Base-by-base conservation (phyloP, 176 grass and related monocot species). In the Raddia distichophylla region DNA sequence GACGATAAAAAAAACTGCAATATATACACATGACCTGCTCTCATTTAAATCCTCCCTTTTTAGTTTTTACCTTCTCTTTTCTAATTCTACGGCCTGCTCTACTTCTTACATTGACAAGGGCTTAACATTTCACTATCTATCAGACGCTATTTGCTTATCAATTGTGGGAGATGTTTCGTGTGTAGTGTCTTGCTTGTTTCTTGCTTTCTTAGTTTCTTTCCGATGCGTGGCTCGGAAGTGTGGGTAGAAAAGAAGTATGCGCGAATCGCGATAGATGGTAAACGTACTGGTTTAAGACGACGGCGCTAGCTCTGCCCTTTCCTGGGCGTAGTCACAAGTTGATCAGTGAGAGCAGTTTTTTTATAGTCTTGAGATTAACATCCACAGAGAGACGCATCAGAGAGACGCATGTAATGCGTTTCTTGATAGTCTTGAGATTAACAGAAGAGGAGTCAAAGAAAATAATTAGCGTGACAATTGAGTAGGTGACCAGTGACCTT, bases 231-330 rank as follows among this genome's bases (percentile, higher is more conserved):
- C 61, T 71, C 13, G 17, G 17, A 7, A 52, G 7, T 4, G n/a
- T n/a, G 27, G 22, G 16, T 15, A 51, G 6, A 5, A 34, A n/a
- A 59, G 11, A 33, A 69, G 10, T 63, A 37, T 51, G 73, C 9
- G n/a, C n/a, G n/a, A n/a, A n/a, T n/a, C n/a, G n/a, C n/a, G n/a
- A n/a, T n/a, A n/a, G 47, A 16, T 20, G 48, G n/a, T n/a, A n/a
- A n/a, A n/a, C 67, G 82, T 76, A n/a, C n/a, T n/a, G n/a, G 52
- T 40, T 67, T 67, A n/a, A 20, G 79, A 37, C 13, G 57, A 22
- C 4, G 60, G 20, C 20, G 69, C 71, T 47, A 65, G 37, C n/a
- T 9, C 70, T 14, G 71, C 60, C 16, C 15, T 5, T 35, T 67
- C 37, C 48, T 13, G 77, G 64, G 16, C 27, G 49, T 27, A 47